Percentiles rank a stretch among this genome's conserved stretches.
Conservation (phyloP, 139 green algal species). For the Tetraselmis striata region DNA sequence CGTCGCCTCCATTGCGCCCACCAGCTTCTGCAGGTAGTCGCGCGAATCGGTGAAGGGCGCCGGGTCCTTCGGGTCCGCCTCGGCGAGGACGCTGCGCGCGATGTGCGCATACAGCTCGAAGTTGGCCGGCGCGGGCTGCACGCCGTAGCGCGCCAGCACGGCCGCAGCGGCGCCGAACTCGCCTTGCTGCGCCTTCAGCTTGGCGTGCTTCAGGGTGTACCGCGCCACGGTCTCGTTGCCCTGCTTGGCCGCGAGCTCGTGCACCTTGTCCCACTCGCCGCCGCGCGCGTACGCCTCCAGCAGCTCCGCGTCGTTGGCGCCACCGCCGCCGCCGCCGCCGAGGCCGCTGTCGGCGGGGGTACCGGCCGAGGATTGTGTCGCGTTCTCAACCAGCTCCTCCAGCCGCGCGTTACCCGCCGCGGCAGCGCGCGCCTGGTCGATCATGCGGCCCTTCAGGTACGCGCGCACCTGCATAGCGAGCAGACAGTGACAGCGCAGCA, state of each 20-base stretch:
- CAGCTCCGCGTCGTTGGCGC: neutral
- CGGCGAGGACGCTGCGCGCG: slow-evolving; percentile 42
- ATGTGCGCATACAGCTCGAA: slow-evolving; percentile 63
- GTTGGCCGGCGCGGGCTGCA: slow-evolving; percentile 26
- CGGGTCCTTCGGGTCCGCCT: neutral
- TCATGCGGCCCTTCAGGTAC: neutral
- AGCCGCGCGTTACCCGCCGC: neutral
- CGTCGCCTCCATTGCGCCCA: slow-evolving; percentile 19
- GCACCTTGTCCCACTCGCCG: slow-evolving; percentile 59
- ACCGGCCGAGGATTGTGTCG: neutral
- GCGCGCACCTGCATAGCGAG: too few species aligned
- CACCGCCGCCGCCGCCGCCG: neutral
- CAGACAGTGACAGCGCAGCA: too few species aligned
- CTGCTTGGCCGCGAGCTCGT: slow-evolving; percentile 44
- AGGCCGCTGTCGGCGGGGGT: neutral
- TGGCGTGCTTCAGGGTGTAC: slow-evolving; percentile 53
- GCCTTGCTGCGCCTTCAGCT: slow-evolving; percentile 42
- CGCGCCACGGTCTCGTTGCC: slow-evolving; percentile 37
- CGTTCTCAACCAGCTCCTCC: neutral
- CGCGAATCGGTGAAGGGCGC: neutral
- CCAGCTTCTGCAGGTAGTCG: slow-evolving; percentile 19
- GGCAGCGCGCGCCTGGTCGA: neutral
- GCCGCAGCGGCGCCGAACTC: slow-evolving; percentile 32
- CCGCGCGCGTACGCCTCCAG: neutral
- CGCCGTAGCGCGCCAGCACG: slow-evolving; percentile 41